A percentile compares a stretch with the other conserved stretches of the same genome.
Evolutionary conservation across 768 basidiomycete species (phyloP).

Genomic region (Leccinum obscurum): DNA sequence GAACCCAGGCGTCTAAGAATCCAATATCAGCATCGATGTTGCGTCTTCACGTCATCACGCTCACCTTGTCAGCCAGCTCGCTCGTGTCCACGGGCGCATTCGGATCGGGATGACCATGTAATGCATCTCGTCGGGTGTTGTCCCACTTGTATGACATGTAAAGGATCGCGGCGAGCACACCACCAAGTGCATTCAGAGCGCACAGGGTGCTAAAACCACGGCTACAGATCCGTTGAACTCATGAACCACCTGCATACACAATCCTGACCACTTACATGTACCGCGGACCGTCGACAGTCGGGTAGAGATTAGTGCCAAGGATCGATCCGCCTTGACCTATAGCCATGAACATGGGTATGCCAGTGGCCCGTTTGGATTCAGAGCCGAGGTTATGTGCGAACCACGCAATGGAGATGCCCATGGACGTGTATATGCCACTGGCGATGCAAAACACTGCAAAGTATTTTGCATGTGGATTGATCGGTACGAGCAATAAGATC

Average conservation of each 20-base stretch:
- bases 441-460: slow-evolving; percentile 80
- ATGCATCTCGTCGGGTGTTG: slow-evolving; percentile 52
- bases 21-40: not conserved
- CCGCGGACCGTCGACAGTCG: slow-evolving; percentile 57
- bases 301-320: slow-evolving; percentile 75
- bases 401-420: slow-evolving; percentile 77
- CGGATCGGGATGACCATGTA: slow-evolving; percentile 50
- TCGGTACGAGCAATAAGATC: slow-evolving; percentile 53
- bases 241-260: not conserved
- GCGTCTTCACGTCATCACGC: not conserved
- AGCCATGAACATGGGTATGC: slow-evolving; percentile 77
- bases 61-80: slow-evolving; percentile 67
- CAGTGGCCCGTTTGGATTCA: slow-evolving; percentile 74
- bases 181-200: slow-evolving; percentile 19
- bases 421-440: slow-evolving; percentile 73
- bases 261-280: slow-evolving; percentile 53
- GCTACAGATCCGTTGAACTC: not conserved
- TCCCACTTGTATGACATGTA: slow-evolving; percentile 63
- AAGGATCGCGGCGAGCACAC: slow-evolving; percentile 42
- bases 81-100: slow-evolving; percentile 57
- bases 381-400: slow-evolving; percentile 78
- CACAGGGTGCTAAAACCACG: slow-evolving; percentile 62
- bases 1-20: slow-evolving; percentile 17
- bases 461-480: slow-evolving; percentile 64
- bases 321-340: slow-evolving; percentile 79